Conservation (phyloP, 495 filamentous ascomycete species). For the Annulohypoxylon stygium region DNA sequence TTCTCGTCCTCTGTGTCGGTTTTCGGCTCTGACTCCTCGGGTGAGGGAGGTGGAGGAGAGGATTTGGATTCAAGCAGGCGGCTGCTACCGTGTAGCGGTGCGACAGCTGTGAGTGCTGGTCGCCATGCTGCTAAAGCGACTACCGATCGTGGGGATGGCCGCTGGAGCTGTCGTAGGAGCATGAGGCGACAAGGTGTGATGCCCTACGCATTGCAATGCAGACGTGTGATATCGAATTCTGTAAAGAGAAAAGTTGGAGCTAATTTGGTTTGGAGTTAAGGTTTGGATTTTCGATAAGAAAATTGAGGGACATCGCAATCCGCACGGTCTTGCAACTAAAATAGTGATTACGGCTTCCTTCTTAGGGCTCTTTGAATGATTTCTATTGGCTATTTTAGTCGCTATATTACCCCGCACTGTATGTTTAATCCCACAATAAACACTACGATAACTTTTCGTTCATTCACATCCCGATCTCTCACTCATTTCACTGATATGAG, state of each 20-base stretch:
- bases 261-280: background rate
- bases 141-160: constrained; percentile 54
- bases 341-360: constrained; percentile 4
- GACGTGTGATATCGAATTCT: constrained; percentile 20
- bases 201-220: constrained; percentile 45
- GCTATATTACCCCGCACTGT: constrained; percentile 12
- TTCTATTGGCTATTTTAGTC: constrained; percentile 12
- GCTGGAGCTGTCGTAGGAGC: constrained; percentile 57
- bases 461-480: constrained; percentile 5
- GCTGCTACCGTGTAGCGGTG: constrained; percentile 43
- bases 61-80: constrained; percentile 19
- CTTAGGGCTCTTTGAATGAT: background rate
- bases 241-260: constrained; percentile 24
- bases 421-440: constrained; percentile 31
- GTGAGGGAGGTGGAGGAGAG: background rate
- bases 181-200: constrained; percentile 48
- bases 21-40: background rate
- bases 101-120: constrained; percentile 17
- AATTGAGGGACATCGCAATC: background rate
- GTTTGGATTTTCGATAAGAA: background rate
- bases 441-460: constrained; percentile 12
- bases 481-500: background rate
- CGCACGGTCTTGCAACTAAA: constrained; percentile 9
- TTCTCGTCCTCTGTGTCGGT: constrained; percentile 9
- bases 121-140: constrained; percentile 50